phyloP scores from a whole-genome alignment of 2,329 filamentous ascomycete species.

The Talaromyces atroroseus region DNA sequence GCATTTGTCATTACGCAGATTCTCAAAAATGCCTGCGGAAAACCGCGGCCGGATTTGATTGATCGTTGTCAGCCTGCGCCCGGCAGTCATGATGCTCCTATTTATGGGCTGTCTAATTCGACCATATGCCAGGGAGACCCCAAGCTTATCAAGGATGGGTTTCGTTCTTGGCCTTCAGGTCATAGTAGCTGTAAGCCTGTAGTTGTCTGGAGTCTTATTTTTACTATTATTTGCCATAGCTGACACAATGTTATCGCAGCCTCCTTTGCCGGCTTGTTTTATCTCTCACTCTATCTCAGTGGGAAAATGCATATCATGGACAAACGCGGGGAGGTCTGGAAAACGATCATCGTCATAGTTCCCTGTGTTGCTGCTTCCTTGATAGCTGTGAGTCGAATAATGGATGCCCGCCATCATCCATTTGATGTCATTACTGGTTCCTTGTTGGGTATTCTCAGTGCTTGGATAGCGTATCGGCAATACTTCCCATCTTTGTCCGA shows the following conservation, averaged over 20 bases:
- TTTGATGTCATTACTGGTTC: constrained; percentile 57
- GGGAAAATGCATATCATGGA: constrained; percentile 57
- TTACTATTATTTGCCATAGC: too few relatives aligned
- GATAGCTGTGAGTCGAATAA: constrained; percentile 54
- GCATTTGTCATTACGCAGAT: constrained; percentile 54
- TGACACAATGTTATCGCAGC: constrained; percentile 28
- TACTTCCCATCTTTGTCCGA: constrained; percentile 55
- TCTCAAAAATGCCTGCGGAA: constrained; percentile 56
- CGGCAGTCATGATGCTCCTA: constrained; percentile 30
- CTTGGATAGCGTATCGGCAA: constrained; percentile 51
- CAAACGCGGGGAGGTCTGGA: constrained; percentile 57
- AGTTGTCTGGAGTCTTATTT: too few relatives aligned
- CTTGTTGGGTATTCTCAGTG: constrained; percentile 48
- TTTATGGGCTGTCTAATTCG: constrained; percentile 41
- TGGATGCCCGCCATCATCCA: constrained; percentile 58
- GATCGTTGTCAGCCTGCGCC: constrained; percentile 45
- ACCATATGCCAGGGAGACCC: constrained; percentile 49
- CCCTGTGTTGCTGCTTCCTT: constrained; percentile 51
- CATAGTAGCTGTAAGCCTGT: constrained; percentile 48
- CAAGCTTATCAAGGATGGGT: constrained; percentile 52
- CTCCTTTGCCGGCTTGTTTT: constrained; percentile 55
- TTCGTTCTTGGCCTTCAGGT: constrained; percentile 55
- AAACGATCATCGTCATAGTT: constrained; percentile 49
- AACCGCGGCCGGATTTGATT: constrained; percentile 56
- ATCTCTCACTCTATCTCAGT: constrained; percentile 55